Evolutionary conservation across 306 rosid species (phyloP), one percentile per base, ranked within the genome.

Genomic region (Cicer yamashitae): DNA sequence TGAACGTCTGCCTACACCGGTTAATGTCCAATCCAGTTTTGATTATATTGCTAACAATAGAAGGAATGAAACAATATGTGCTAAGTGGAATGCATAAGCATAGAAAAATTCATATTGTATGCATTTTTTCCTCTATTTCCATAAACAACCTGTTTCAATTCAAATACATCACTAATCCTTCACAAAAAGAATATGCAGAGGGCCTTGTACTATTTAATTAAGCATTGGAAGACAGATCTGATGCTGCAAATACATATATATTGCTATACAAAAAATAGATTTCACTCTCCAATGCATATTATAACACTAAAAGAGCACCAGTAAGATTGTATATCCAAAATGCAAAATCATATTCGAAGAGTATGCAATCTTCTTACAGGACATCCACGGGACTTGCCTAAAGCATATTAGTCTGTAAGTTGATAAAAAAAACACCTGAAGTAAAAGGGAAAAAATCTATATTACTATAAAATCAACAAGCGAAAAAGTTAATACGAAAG

Each of bases 391-490:
- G 15, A 58, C 75, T 74, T 65, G 54, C 70, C 79, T 47, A 9
- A 67, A 79, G 77, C 11, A 70, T 69, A 17, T 10, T 12, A 57
- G 60, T 47, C 70, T 7, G 53, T 5, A 62, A 50, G 41, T 22
- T 57, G 75, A 77, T 57, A 70, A 20, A 59, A 73, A 72, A 83
- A 71, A 71, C 72, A 65, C 82, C 87, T 83, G 76, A 60, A 40
- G 48, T 4, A 62, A 15, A 59, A 34, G 44, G 3, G 14, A 9
- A 48, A 48, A 30, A 10, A 34, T 4, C 10, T 56, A 53, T 1
- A 14, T 53, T 12, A 53, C 40, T 47, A 62, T 11, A 41, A 47
- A 61, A n/a, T 20, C 22, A 6, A 71, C 34, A 43, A 43, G 34
- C 63, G 30, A 43, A 53, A 43, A 44, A 4, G 11, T 41, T n/a